A percentile compares a stretch with the other conserved stretches of the same genome.
Evolutionary conservation across 1,284 basidiomycete genomes (phyloP).

Genomic region (Rhodotorula glutinis): DNA sequence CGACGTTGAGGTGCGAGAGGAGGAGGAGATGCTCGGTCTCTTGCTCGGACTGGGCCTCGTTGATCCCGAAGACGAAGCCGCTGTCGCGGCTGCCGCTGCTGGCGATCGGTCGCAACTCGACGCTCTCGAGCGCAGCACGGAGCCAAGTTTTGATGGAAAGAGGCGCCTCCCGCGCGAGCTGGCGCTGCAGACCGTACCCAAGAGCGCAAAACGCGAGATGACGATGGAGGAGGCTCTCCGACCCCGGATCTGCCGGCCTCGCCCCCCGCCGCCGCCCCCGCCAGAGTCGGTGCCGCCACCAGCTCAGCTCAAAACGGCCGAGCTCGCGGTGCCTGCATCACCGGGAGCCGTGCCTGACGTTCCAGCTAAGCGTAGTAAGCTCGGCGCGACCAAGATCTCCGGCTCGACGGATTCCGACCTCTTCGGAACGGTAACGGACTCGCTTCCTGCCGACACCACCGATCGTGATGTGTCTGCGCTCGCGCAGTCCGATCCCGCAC

Average conservation of each 20-base stretch:
- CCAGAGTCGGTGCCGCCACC: not conserved
- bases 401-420: not conserved
- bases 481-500: not conserved
- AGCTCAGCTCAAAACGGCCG: not conserved
- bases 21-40: slow-evolving; percentile 30
- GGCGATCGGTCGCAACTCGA: not conserved
- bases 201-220: slow-evolving; percentile 30
- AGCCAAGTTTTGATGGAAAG: slow-evolving; percentile 4
- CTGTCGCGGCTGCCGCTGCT: not conserved
- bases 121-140: not conserved
- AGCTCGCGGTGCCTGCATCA: not conserved
- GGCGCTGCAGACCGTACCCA: slow-evolving; percentile 25
- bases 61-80: not conserved
- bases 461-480: not conserved
- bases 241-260: slow-evolving; percentile 9
- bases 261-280: slow-evolving; percentile 3
- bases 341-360: not conserved
- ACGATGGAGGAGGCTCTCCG: slow-evolving; percentile 26
- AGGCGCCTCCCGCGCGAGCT: slow-evolving; percentile 3
- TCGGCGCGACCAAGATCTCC: slow-evolving; percentile 11
- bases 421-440: not conserved
- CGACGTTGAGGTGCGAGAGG: slow-evolving; percentile 29
- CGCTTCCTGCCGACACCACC: not conserved
- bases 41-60: slow-evolving; percentile 24
- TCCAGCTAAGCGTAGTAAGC: slow-evolving; percentile 16